Conservation (phyloP, 1,284 basidiomycete genomes). For the Entoloma clypeatum region DNA sequence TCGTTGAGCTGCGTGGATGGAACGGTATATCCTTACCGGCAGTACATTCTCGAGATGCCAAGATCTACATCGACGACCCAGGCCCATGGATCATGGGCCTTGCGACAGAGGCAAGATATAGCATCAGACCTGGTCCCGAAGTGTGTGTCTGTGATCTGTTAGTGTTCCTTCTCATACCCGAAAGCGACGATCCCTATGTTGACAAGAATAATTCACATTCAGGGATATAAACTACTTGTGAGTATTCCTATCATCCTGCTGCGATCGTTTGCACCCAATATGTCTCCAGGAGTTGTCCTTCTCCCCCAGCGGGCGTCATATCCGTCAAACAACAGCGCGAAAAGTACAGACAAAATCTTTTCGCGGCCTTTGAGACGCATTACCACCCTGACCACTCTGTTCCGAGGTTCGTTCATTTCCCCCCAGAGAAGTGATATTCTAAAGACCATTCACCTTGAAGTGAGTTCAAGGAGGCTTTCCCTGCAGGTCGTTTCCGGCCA, state of each 20-base stretch:
- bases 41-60: conserved; percentile 87
- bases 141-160: conserved; percentile 90
- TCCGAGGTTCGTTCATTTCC: conserved; percentile 66
- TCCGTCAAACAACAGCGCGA: conserved; percentile 83
- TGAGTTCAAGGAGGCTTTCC: conserved; percentile 95
- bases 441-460: conserved; percentile 33
- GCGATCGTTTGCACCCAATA: conserved; percentile 10
- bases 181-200: not conserved
- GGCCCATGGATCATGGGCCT: conserved; percentile 94
- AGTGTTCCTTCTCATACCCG: conserved; percentile 29
- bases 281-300: conserved; percentile 59
- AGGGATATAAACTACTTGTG: conserved; percentile 89
- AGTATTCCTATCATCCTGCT: conserved; percentile 17
- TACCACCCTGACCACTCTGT: conserved; percentile 82
- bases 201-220: conserved; percentile 12
- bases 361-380: conserved; percentile 77
- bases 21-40: conserved; percentile 82
- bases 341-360: conserved; percentile 73
- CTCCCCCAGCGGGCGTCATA: conserved; percentile 77
- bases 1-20: conserved; percentile 94
- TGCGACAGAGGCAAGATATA: conserved; percentile 81
- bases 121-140: conserved; percentile 71
- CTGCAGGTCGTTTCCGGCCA: conserved; percentile 81
- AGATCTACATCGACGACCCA: conserved; percentile 84
- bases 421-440: too few species aligned